These are phyloP conservation scores for Colletotrichum limetticola DNA, from an alignment of 2,329 filamentous ascomycete genomes.

Conservation along the genomic window DNA sequence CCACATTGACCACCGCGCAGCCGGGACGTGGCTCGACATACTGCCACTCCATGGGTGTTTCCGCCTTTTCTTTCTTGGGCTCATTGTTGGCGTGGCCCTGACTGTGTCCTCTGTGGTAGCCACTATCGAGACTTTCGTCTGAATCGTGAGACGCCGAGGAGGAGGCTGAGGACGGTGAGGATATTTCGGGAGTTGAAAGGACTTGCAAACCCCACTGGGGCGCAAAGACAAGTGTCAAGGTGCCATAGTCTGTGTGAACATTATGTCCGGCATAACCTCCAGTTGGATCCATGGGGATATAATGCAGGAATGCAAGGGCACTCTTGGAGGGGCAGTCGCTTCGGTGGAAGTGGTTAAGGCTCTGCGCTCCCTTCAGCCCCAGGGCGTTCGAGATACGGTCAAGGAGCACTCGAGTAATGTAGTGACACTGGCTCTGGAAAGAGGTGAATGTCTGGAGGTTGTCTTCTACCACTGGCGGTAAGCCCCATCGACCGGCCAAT, in stretches of 20 bases:
- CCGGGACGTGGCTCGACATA: not conserved
- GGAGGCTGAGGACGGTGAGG: not conserved
- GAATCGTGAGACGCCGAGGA: not conserved
- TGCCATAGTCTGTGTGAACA: not conserved
- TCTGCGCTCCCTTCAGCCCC: not conserved
- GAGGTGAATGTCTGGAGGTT: not conserved
- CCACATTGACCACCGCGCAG: not conserved
- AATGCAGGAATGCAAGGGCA: not conserved
- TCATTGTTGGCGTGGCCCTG: not conserved
- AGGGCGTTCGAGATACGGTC: not conserved
- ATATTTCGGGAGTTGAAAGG: not conserved
- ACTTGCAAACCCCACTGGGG: not conserved
- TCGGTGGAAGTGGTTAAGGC: not conserved
- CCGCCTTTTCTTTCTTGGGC: not conserved
- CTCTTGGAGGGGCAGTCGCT: not conserved
- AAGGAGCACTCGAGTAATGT: not conserved
- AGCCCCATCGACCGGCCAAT: not conserved
- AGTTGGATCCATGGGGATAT: not conserved
- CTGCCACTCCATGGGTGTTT: not conserved
- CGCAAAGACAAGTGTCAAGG: not conserved
- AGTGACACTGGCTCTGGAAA: conserved; percentile 2
- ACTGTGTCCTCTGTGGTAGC: not conserved
- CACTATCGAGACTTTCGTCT: not conserved
- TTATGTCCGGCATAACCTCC: not conserved
- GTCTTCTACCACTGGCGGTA: not conserved